phyloP scores from a whole-genome alignment of 768 basidiomycete species.

The Pleurotus platypus region DNA sequence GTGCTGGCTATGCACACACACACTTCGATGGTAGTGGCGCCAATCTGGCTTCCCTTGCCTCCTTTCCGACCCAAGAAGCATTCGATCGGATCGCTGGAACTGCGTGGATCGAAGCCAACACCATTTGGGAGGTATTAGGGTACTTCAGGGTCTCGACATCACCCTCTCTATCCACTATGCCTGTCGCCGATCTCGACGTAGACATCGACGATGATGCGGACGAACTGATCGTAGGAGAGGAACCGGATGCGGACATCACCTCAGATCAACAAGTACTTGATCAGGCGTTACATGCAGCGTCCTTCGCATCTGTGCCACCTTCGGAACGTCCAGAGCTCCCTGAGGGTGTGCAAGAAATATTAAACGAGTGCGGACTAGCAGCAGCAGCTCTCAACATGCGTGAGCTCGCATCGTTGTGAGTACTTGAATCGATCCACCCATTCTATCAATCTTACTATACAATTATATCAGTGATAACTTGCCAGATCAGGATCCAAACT shows the following conservation, averaged over 20 bases:
- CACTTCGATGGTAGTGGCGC: constrained; percentile 17
- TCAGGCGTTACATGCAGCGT: neutral
- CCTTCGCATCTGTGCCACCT: neutral
- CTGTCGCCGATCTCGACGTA: neutral
- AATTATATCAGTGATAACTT: neutral
- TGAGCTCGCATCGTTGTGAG: neutral
- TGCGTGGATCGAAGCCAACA: constrained; percentile 16
- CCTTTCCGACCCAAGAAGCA: constrained; percentile 17
- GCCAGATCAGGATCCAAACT: neutral
- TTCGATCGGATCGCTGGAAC: constrained; percentile 6
- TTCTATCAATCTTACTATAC: neutral
- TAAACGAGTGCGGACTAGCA: neutral
- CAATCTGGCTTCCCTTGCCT: constrained; percentile 13
- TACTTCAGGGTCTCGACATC: constrained; percentile 1
- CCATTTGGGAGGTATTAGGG: constrained; percentile 12
- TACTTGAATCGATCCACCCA: no score
- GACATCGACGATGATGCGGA: neutral
- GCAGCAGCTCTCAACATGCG: neutral
- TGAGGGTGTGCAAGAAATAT: neutral
- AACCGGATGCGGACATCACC: neutral
- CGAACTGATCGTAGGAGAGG: neutral
- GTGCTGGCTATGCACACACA: constrained; percentile 13
- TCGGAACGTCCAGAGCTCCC: neutral
- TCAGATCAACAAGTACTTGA: neutral
- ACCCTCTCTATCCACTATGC: neutral